Base-by-base conservation (phyloP, 2,329 filamentous ascomycete species). In the Chaetomium sp. region DNA sequence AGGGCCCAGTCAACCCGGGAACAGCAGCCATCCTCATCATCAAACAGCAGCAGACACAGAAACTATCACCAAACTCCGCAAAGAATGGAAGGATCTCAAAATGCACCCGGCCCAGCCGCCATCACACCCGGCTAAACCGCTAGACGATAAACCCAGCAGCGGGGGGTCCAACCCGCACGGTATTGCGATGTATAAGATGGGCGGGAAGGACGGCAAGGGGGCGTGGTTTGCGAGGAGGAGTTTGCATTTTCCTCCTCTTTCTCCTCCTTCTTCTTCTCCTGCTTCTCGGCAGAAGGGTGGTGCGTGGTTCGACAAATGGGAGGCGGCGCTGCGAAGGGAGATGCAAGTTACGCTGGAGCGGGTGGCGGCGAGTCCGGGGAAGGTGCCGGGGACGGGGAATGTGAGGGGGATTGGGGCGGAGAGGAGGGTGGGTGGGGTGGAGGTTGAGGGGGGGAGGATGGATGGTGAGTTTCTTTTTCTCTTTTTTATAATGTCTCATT, bases 211-310 rank as follows among this genome's bases (percentile, higher is more conserved):
- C 70, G 85, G 89, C 40, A 86, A 86, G 61, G 92, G 91, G 2
- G 79, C 88, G 6, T 97, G 92, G 92, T 97, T 96, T 71, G 89
- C 89, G 32, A 77, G 92, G 54, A 78, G 87, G 49, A 95, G 90
- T 67, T 77, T 95, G 19, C 91, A 96, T 66, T 40, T 84, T 11
- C 9, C 4, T 66, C 84, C 19, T 27, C 10, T 14, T 2, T 4
- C 11, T 40, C 1, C 35, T 44, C 12, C 19, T 49, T 42, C 36
- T 27, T n/a, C 27, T 41, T 27, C 19, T 37, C 6, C 11, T 42
- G 11, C 10, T 32, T 40, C 11, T 37, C 0, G 14, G 14, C 9
- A 8, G 33, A n/a, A n/a, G 45, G 9, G 33, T 8, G n/a, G 41
- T 4, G 36, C 11, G n/a, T 38, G 14, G 12, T 27, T n/a, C 38